Percentiles rank a stretch among this genome's conserved stretches.
These are phyloP conservation scores for Pseudotulostoma volvatum DNA, from an alignment of 495 filamentous ascomycete genomes.

Conservation along the genomic window DNA sequence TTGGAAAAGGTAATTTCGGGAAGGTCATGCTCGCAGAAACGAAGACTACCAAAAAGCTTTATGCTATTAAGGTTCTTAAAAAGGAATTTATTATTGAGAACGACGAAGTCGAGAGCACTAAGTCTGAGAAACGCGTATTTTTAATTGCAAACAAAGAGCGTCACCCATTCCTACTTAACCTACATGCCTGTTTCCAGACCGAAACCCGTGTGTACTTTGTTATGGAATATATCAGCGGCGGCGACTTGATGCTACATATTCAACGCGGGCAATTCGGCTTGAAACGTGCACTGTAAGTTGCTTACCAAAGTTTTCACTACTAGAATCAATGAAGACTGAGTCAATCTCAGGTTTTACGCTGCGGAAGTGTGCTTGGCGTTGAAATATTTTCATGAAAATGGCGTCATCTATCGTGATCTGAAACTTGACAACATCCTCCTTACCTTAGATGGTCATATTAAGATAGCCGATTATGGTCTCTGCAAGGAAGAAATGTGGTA, in stretches of 20 bases:
- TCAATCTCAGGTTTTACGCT: conserved; percentile 68
- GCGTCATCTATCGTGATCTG: conserved; percentile 97
- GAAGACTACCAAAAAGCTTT: conserved; percentile 77
- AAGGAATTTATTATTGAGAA: conserved; percentile 99
- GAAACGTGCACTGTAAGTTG: conserved; percentile 81
- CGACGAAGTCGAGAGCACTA: conserved; percentile 97
- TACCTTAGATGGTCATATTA: conserved; percentile 93
- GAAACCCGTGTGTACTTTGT: conserved; percentile 98
- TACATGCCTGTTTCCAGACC: conserved; percentile 98
- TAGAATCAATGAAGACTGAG: background rate
- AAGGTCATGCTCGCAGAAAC: conserved; percentile 99
- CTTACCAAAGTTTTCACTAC: conserved; percentile 2
- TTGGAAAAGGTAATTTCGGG: conserved; percentile 98
- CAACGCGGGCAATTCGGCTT: conserved; percentile 90
- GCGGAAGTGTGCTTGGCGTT: conserved; percentile 92
- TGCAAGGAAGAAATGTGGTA: conserved; percentile 99
- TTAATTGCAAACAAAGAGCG: conserved; percentile 94
- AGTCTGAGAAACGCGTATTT: conserved; percentile 95
- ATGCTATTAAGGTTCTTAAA: conserved; percentile 98
- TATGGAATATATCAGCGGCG: conserved; percentile 99
- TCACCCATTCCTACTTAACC: conserved; percentile 86
- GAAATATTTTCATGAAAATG: conserved; percentile 99
- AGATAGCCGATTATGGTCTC: conserved; percentile 95
- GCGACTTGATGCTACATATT: conserved; percentile 98
- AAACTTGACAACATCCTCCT: conserved; percentile 98